Percentiles rank a stretch among this genome's conserved stretches.
Evolutionary conservation across 1,284 basidiomycete genomes (phyloP).

Genomic region (Trichosporon sp.): DNA sequence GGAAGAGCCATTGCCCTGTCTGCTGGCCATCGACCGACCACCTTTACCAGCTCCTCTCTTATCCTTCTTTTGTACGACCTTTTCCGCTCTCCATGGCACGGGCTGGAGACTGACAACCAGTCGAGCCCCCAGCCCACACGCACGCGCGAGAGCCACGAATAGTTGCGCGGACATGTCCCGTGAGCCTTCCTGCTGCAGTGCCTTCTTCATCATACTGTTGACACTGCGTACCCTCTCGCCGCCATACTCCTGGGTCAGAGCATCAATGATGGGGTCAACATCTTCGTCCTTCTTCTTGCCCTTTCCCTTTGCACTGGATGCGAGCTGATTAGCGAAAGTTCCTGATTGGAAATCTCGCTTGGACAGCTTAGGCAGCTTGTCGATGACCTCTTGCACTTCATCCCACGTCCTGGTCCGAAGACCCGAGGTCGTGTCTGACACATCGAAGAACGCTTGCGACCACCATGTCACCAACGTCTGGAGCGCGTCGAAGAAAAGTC

Average conservation of each 20-base stretch:
- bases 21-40: constrained; percentile 26
- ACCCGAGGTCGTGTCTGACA: constrained; percentile 49
- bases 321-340: background rate
- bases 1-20: constrained; percentile 32
- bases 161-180: constrained; percentile 84
- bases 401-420: constrained; percentile 69
- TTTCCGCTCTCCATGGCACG: constrained; percentile 66
- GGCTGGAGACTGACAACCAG: constrained; percentile 86
- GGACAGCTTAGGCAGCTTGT: constrained; percentile 26
- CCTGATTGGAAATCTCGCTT: background rate
- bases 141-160: constrained; percentile 83
- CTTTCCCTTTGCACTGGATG: constrained; percentile 44
- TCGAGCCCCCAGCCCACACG: constrained; percentile 77
- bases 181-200: constrained; percentile 70
- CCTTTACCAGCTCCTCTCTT: constrained; percentile 28
- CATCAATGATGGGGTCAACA: constrained; percentile 27
- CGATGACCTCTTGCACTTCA: constrained; percentile 49
- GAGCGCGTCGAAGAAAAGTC: constrained; percentile 76
- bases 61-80: constrained; percentile 34
- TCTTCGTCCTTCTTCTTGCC: constrained; percentile 37
- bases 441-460: constrained; percentile 60
- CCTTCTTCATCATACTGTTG: constrained; percentile 85
- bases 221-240: constrained; percentile 66
- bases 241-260: constrained; percentile 49
- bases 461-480: constrained; percentile 75